Percentiles rank a stretch among this genome's conserved stretches.
Evolutionary conservation across 306 rosid species (phyloP).

Genomic region (Herpetospermum pedunculosum): DNA sequence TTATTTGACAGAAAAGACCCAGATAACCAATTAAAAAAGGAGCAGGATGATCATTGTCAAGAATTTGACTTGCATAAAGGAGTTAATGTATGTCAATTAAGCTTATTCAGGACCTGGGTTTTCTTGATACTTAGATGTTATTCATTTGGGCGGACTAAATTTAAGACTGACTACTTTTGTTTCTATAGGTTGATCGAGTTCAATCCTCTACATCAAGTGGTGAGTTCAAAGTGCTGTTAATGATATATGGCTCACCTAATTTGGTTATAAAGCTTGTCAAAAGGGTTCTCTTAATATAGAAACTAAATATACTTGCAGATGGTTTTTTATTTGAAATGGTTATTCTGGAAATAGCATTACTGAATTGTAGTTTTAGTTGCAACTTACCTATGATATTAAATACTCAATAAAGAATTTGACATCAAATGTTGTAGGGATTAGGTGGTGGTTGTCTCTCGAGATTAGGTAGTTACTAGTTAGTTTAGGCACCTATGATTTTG

Average conservation of each 20-base stretch:
- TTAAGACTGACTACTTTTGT: constrained; percentile 2
- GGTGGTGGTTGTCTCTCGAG: neutral
- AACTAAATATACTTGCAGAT: neutral
- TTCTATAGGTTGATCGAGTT: constrained; percentile 45
- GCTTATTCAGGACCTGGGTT: neutral
- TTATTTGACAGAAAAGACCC: constrained; percentile 44
- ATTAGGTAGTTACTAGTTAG: neutral
- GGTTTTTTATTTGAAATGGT: neutral
- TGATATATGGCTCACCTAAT: neutral
- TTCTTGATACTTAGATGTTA: neutral
- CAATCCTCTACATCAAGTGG: constrained; percentile 24
- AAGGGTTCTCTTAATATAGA: neutral
- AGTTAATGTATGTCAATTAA: constrained; percentile 35
- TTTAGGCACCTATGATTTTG: neutral
- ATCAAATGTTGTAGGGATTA: neutral
- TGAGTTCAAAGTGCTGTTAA: constrained; percentile 20
- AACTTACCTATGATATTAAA: neutral
- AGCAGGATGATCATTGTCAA: constrained; percentile 24
- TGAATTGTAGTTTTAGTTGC: neutral
- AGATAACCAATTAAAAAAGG: constrained; percentile 25
- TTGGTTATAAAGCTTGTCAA: neutral
- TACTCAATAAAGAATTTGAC: neutral
- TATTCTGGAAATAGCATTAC: neutral
- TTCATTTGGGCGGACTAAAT: neutral
- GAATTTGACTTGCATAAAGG: constrained; percentile 28